These are phyloP conservation scores for Pleomassaria siparia DNA, from an alignment of 2,329 filamentous ascomycete species.

Conservation along the genomic window DNA sequence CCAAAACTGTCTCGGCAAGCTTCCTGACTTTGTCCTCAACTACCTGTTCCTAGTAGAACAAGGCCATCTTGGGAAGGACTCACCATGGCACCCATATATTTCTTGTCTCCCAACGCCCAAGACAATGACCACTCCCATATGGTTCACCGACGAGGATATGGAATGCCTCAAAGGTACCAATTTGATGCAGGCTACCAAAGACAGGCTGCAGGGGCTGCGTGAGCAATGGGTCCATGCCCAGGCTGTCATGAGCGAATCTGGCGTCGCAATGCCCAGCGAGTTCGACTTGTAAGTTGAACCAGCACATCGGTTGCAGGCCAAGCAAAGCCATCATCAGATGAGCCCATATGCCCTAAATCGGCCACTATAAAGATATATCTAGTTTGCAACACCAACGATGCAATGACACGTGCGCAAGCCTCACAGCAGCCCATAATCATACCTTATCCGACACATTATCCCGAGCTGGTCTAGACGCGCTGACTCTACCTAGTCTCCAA, in stretches of 20 bases:
- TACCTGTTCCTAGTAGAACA: constrained; percentile 42
- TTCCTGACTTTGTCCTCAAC: constrained; percentile 37
- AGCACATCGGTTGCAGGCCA: background rate
- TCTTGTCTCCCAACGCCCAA: constrained; percentile 33
- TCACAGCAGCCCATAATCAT: background rate
- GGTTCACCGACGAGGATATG: constrained; percentile 39
- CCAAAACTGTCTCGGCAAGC: constrained; percentile 22
- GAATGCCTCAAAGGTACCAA: constrained; percentile 40
- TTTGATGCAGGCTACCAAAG: constrained; percentile 27
- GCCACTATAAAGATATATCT: background rate
- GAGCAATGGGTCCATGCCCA: constrained; percentile 26
- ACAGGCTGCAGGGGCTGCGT: constrained; percentile 20
- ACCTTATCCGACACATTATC: background rate
- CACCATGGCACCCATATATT: constrained; percentile 42
- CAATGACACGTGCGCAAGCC: background rate
- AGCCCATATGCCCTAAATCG: background rate
- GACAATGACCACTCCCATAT: constrained; percentile 41
- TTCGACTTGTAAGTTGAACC: constrained; percentile 7
- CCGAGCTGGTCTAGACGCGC: constrained; percentile 3
- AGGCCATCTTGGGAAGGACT: constrained; percentile 20
- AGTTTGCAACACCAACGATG: background rate
- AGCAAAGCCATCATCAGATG: background rate
- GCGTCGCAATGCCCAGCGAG: constrained; percentile 1
- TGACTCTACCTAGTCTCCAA: background rate
- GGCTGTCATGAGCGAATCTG: constrained; percentile 1